phyloP scores from a whole-genome alignment of 257 asterid genomes.

The Solanum acaule region DNA sequence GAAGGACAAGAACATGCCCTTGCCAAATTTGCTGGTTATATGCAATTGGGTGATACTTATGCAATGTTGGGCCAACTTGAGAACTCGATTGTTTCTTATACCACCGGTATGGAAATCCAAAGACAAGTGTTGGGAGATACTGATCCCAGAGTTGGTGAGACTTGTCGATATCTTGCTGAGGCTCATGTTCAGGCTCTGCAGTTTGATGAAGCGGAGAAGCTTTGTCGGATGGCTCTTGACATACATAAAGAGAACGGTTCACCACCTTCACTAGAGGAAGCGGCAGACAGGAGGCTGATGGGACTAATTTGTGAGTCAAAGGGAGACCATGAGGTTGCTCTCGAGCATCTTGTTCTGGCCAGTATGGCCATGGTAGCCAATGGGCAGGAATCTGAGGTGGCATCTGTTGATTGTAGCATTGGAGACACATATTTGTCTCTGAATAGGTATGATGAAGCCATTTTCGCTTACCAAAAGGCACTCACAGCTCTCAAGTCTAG shows the following conservation, averaged over 20 bases:
- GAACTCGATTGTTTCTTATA: conserved; percentile 55
- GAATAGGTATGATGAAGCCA: conserved; percentile 79
- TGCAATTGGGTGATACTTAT: conserved; percentile 91
- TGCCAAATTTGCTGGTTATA: conserved; percentile 88
- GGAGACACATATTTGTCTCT: conserved; percentile 80
- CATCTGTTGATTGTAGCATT: conserved; percentile 75
- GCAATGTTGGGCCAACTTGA: conserved; percentile 85
- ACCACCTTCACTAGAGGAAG: conserved; percentile 83
- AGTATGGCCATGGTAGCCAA: conserved; percentile 92
- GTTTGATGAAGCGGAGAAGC: conserved; percentile 76
- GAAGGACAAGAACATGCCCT: conserved; percentile 87
- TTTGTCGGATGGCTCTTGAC: conserved; percentile 81
- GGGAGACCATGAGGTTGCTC: conserved; percentile 84
- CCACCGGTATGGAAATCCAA: conserved; percentile 72
- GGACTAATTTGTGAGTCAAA: conserved; percentile 79
- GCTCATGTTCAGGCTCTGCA: conserved; percentile 90
- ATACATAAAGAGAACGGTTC: conserved; percentile 55
- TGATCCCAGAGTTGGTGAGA: conserved; percentile 87
- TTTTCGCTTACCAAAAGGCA: conserved; percentile 78
- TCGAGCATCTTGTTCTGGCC: conserved; percentile 90
- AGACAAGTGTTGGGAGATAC: conserved; percentile 53
- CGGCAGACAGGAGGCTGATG: conserved; percentile 85
- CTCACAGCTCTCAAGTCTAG: conserved; percentile 71
- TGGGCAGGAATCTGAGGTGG: conserved; percentile 85
- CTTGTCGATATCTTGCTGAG: conserved; percentile 85